Conservation (phyloP, 768 basidiomycete genomes). For the Suillus hirtellus region DNA sequence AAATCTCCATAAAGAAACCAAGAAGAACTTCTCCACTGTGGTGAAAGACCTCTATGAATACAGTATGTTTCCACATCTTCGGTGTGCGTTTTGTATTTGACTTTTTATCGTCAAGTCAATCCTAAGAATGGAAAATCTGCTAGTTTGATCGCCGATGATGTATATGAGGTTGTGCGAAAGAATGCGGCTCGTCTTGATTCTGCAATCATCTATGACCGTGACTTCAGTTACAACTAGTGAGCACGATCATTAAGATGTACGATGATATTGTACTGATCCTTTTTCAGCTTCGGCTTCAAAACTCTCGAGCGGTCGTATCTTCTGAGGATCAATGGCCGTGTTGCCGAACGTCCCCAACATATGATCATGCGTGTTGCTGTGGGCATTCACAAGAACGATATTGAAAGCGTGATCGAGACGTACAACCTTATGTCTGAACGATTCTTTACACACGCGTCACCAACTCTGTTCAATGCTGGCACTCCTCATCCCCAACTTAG, state of each 20-base stretch:
- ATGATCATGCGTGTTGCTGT: constrained; percentile 99
- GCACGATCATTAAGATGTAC: constrained; percentile 27
- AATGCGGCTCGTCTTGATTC: constrained; percentile 86
- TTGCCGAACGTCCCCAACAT: constrained; percentile 97
- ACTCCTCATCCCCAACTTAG: constrained; percentile 94
- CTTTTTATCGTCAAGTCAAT: constrained; percentile 59
- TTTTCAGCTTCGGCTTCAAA: constrained; percentile 93
- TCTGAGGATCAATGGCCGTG: constrained; percentile 89
- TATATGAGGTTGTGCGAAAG: constrained; percentile 76
- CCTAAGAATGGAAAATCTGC: constrained; percentile 89
- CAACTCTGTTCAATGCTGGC: constrained; percentile 97
- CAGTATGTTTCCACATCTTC: constrained; percentile 46
- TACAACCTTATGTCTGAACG: constrained; percentile 97
- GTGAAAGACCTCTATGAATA: constrained; percentile 89
- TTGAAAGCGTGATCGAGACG: constrained; percentile 88
- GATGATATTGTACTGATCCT: constrained; percentile 8
- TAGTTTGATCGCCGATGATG: constrained; percentile 89
- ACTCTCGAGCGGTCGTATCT: constrained; percentile 98
- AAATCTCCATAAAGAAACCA: constrained; percentile 98
- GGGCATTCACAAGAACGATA: constrained; percentile 89
- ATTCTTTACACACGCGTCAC: constrained; percentile 97
- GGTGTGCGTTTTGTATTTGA: not conserved
- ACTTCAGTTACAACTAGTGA: constrained; percentile 95
- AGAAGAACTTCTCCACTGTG: constrained; percentile 93
- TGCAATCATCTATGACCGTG: constrained; percentile 96